These are phyloP conservation scores for Crassisporium funariophilum DNA, from an alignment of 768 basidiomycete species.

Conservation along the genomic window DNA sequence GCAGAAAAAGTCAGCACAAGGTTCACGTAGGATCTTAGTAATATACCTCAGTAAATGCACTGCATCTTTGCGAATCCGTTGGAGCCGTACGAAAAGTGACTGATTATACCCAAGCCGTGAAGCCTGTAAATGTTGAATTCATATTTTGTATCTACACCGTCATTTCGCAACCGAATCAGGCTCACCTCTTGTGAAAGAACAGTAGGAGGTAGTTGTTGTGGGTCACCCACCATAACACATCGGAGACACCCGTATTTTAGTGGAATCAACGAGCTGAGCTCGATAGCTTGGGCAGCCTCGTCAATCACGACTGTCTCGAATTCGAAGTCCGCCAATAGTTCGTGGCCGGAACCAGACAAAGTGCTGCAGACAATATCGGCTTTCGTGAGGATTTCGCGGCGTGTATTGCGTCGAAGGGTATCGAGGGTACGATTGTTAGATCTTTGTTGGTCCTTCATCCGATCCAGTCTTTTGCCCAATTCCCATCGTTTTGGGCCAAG, in stretches of 20 bases:
- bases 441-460: slow-evolving; percentile 80
- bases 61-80: slow-evolving; percentile 75
- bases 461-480: slow-evolving; percentile 72
- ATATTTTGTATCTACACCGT: not conserved
- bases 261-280: slow-evolving; percentile 93
- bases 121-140: slow-evolving; percentile 50
- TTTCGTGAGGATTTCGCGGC: slow-evolving; percentile 75
- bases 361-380: slow-evolving; percentile 96
- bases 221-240: slow-evolving; percentile 96
- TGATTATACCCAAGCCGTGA: slow-evolving; percentile 79
- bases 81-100: slow-evolving; percentile 90
- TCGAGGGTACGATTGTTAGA: slow-evolving; percentile 83
- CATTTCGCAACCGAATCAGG: slow-evolving; percentile 1
- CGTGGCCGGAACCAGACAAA: slow-evolving; percentile 91
- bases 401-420: slow-evolving; percentile 71
- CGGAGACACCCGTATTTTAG: slow-evolving; percentile 82
- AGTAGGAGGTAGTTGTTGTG: slow-evolving; percentile 95
- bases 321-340: slow-evolving; percentile 76
- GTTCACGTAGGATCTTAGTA: not conserved
- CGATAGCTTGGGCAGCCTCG: slow-evolving; percentile 96
- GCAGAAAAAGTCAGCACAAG: not conserved
- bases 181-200: slow-evolving; percentile 49
- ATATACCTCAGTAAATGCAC: slow-evolving; percentile 87
- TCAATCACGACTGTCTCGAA: slow-evolving; percentile 98
- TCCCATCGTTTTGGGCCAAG: slow-evolving; percentile 66